These are phyloP conservation scores for Sclerotinia spermophila DNA, from an alignment of 2,329 filamentous ascomycete species.

Conservation along the genomic window DNA sequence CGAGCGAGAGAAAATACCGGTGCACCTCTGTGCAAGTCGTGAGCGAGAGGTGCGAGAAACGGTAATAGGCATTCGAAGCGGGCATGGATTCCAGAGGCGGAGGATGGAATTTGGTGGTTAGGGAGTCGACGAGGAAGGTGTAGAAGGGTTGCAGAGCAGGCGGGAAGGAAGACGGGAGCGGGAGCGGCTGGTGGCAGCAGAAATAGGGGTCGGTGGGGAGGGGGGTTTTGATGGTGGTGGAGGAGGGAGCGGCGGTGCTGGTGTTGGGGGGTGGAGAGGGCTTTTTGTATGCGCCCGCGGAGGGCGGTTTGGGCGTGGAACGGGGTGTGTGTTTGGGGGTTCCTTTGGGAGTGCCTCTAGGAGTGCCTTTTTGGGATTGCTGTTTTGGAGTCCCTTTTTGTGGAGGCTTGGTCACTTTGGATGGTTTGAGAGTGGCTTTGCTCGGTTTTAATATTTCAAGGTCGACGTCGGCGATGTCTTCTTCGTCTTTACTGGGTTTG, in stretches of 20 bases:
- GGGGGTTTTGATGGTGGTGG: background rate
- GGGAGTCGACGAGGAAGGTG: conserved; percentile 3
- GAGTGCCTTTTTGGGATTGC: background rate
- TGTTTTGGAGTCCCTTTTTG: background rate
- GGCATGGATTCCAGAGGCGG: background rate
- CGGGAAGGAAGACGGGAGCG: background rate
- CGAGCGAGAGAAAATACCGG: background rate
- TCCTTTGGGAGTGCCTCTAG: background rate
- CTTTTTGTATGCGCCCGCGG: background rate
- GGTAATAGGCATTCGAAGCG: background rate
- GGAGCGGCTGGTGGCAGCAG: background rate
- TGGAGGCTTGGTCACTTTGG: background rate
- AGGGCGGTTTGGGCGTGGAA: background rate
- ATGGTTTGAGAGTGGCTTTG: background rate
- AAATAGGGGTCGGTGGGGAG: background rate
- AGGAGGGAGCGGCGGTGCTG: background rate
- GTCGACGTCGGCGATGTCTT: background rate
- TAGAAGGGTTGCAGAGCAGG: conserved; percentile 1
- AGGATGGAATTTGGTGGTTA: background rate
- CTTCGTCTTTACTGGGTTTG: background rate
- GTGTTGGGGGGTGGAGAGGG: background rate
- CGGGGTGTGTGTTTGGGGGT: background rate
- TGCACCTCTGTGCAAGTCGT: conserved; percentile 8
- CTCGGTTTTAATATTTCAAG: background rate
- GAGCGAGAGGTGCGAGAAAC: conserved; percentile 2